Evolutionary conservation across 2,329 filamentous ascomycete species (phyloP).

Genomic region (Microascus cirrosus): DNA sequence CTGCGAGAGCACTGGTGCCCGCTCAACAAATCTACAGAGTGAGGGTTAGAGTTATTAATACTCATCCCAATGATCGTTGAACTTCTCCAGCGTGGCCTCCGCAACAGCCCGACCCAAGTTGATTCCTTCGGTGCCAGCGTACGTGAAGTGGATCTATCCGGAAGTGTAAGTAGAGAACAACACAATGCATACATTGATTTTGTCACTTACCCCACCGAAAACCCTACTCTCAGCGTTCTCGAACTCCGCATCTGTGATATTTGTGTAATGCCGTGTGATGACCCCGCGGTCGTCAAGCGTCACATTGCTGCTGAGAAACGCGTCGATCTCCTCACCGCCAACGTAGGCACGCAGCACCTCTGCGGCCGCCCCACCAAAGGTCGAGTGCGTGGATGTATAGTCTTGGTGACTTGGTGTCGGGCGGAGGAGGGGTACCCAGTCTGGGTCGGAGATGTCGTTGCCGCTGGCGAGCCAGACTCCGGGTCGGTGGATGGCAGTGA

Average conservation of each 20-base stretch:
- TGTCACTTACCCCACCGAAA: not conserved
- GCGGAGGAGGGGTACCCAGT: constrained; percentile 7
- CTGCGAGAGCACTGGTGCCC: too few relatives aligned
- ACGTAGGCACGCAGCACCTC: constrained; percentile 6
- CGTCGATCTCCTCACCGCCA: constrained; percentile 7
- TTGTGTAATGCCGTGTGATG: constrained; percentile 7
- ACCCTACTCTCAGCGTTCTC: constrained; percentile 6
- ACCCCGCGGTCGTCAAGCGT: constrained; percentile 7
- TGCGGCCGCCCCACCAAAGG: constrained; percentile 7
- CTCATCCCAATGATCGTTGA: not conserved
- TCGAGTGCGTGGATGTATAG: constrained; percentile 8
- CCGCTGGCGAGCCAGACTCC: constrained; percentile 7
- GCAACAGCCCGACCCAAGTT: not conserved
- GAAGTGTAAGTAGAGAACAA: not conserved
- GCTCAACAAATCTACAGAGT: too few relatives aligned
- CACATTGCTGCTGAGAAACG: constrained; percentile 6
- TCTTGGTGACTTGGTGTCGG: constrained; percentile 8
- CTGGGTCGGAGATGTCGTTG: constrained; percentile 6
- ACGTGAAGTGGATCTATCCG: not conserved
- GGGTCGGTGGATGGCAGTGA: constrained; percentile 6
- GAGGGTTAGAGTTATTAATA: too few relatives aligned
- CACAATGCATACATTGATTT: not conserved
- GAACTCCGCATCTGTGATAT: constrained; percentile 2
- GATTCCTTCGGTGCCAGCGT: not conserved
- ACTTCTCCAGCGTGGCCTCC: not conserved